phyloP scores from a whole-genome alignment of 208 protist genomes.

The Leishmania aethiopica region DNA sequence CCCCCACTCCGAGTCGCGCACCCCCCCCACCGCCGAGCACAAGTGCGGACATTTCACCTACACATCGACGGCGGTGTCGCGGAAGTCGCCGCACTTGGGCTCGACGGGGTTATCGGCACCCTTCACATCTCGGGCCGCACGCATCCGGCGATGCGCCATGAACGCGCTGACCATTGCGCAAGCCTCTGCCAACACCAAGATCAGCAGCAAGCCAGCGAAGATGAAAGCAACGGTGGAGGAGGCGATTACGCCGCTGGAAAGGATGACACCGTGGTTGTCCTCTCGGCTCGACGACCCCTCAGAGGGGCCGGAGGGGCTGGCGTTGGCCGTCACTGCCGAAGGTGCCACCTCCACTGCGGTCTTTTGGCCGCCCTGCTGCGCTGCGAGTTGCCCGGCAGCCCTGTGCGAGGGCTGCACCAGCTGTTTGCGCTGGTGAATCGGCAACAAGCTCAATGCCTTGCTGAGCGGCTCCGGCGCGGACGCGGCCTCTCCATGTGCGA shows the following conservation, averaged over 20 bases:
- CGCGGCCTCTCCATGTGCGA: conserved; percentile 3
- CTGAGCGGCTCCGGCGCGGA: not conserved
- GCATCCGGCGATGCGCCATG: conserved; percentile 13
- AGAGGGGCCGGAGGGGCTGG: not conserved
- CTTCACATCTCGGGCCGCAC: not conserved
- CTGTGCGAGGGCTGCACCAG: not conserved
- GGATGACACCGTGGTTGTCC: conserved; percentile 17
- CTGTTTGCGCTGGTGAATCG: conserved; percentile 3
- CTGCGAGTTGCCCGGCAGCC: not conserved
- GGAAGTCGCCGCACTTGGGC: conserved; percentile 11
- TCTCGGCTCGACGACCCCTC: not conserved
- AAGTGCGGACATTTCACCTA: not conserved
- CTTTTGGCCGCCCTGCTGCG: not conserved
- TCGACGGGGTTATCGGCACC: conserved; percentile 7
- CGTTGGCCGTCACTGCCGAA: not conserved
- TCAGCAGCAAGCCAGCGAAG: conserved; percentile 31
- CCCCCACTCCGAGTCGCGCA: not conserved
- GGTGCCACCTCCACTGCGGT: not conserved
- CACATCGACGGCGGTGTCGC: conserved; percentile 12
- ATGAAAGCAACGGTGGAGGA: conserved; percentile 27
- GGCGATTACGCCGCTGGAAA: conserved; percentile 37
- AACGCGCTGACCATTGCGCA: conserved; percentile 8
- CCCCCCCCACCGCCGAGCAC: not conserved
- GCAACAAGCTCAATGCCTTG: not conserved
- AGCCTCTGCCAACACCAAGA: conserved; percentile 36